Base-by-base conservation (phyloP, 768 basidiomycete species). In the Suillus spraguei region DNA sequence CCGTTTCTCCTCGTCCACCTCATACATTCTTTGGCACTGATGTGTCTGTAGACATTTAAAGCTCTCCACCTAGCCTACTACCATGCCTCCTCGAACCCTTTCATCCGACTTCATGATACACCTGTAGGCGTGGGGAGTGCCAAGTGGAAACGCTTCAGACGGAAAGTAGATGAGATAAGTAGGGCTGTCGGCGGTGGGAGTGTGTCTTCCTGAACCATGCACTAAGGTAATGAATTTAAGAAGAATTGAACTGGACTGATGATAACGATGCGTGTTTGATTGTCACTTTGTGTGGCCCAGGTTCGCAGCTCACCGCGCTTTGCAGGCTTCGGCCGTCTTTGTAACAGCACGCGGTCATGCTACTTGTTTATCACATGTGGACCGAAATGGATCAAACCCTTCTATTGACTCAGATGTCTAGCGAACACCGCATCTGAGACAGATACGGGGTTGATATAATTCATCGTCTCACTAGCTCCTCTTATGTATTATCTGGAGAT, bases 1-100 rank as follows among this genome's bases (percentile, higher is more conserved):
- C 22, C 35, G 17, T 33, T 42, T 47, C 35, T 42, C 39, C 38
- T 46, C 32, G 33, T 4, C 16, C 14, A 20, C 32, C 52, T n/a
- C 20, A 53, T 53, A 32, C n/a, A 50, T 35, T 38, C 3, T 52
- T 50, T 54, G 38, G 14, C 61, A 46, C 22, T 22, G 39, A 52
- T 39, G 20, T 61, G 52, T 10, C 22, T 17, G 14, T 69, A 97
- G 94, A 86, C 92, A 47, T 95, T 95, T 82, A 91, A 89, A 71
- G 92, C 95, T 10, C 74, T 96, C 60, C 94, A 97, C 71, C 90
- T 92, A 80, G 91, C 92, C 0, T 95, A 95, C 76, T 91, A 93
- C 66, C 82, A 84, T 41, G 85, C 94, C 28, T 83, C 93, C 55
- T 89, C 92, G 47, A 95, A 96, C 69, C 95, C 95, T 3, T 95